Percentiles rank a stretch among this genome's conserved stretches.
These are phyloP conservation scores for Microcyclospora tardicrescens DNA, from an alignment of 2,329 filamentous ascomycete species.

Conservation along the genomic window DNA sequence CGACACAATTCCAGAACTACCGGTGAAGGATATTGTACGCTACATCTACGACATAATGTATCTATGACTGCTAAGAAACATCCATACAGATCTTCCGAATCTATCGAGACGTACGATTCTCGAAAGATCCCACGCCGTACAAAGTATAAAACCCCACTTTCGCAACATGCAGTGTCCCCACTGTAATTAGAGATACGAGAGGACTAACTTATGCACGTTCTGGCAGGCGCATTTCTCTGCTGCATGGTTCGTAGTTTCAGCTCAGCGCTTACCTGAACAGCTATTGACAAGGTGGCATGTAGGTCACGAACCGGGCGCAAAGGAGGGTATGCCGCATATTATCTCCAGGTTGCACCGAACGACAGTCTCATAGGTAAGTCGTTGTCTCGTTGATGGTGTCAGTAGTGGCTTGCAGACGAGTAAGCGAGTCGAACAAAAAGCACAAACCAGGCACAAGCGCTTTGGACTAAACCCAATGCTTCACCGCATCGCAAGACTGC, in stretches of 20 bases:
- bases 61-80: neutral
- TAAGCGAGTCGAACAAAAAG: too few species aligned
- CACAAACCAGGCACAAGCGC: too few species aligned
- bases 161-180: neutral
- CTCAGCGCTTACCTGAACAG: neutral
- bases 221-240: constrained; percentile 67
- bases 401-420: too few species aligned
- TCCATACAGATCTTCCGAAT: constrained; percentile 58
- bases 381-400: too few species aligned
- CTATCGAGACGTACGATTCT: constrained; percentile 75
- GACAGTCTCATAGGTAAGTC: constrained; percentile 56
- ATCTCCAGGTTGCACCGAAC: constrained; percentile 63
- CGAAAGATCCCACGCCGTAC: constrained; percentile 61
- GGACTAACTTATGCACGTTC: neutral
- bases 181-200: neutral
- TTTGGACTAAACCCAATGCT: too few species aligned
- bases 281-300: constrained; percentile 3
- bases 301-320: constrained; percentile 72
- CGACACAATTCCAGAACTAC: constrained; percentile 73
- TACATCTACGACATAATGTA: neutral
- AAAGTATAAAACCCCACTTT: neutral
- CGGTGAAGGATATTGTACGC: constrained; percentile 63
- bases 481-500: too few species aligned
- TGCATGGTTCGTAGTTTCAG: constrained; percentile 47
- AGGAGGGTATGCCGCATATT: constrained; percentile 78